Percentiles rank a stretch among this genome's conserved stretches.
phyloP scores from a whole-genome alignment of 2,329 filamentous ascomycete species.

The Fusarium pseudograminearum region DNA sequence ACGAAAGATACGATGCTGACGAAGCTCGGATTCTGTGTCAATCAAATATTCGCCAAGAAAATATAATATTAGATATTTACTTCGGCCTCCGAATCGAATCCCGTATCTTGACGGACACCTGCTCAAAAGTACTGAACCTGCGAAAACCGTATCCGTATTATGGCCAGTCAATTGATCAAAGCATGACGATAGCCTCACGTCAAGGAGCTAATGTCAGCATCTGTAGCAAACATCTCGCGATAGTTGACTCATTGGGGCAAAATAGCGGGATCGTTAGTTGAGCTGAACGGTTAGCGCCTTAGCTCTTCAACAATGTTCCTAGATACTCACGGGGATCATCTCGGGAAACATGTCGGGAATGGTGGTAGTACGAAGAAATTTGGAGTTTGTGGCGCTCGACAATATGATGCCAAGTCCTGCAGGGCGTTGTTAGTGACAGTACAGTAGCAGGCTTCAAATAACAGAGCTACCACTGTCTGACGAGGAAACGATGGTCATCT shows the following conservation, averaged over 20 bases:
- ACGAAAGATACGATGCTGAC: background rate
- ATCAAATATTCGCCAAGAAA: background rate
- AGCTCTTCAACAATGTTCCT: background rate
- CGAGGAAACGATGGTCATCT: accelerated
- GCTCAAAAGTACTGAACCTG: background rate
- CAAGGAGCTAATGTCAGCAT: background rate
- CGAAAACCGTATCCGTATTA: background rate
- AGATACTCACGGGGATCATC: background rate
- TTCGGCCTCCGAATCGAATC: background rate
- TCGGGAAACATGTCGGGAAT: slow-evolving; percentile 29
- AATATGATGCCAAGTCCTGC: background rate
- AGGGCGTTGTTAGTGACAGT: background rate
- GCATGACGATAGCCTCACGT: background rate
- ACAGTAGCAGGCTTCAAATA: slow-evolving; percentile 15
- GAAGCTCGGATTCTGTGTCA: accelerated
- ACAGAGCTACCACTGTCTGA: background rate
- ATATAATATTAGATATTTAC: accelerated
- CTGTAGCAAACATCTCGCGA: background rate
- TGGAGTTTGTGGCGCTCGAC: background rate
- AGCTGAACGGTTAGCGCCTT: background rate
- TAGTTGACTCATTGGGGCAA: background rate
- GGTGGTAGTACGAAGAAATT: background rate
- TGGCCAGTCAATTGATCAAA: background rate
- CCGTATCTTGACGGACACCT: too few species aligned
- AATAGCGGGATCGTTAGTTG: background rate